A percentile compares a stretch with the other conserved stretches of the same genome.
Evolutionary conservation across 345 rosid species (phyloP).

Genomic region (Pseudoturritis turrita): DNA sequence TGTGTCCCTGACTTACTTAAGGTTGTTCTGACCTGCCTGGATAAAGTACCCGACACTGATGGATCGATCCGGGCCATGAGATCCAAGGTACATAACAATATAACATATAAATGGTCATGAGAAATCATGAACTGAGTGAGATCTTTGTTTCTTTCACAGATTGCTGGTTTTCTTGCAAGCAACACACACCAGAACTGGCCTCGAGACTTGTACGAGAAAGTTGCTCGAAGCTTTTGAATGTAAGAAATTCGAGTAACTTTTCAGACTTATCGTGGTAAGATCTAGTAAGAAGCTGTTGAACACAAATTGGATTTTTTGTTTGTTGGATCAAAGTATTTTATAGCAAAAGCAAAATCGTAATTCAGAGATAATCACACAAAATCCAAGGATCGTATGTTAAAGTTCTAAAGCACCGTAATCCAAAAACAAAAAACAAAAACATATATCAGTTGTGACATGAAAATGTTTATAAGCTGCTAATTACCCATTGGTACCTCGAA

Average conservation of each 20-base stretch:
- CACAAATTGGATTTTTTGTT: neutral
- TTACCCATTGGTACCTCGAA: conserved; percentile 34
- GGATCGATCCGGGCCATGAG: conserved; percentile 79
- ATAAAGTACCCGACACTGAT: conserved; percentile 72
- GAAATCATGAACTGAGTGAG: neutral
- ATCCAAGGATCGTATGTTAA: conserved; percentile 31
- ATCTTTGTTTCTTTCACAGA: conserved; percentile 37
- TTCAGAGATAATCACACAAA: conserved; percentile 19
- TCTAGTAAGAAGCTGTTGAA: neutral
- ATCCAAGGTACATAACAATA: conserved; percentile 54
- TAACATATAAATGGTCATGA: neutral
- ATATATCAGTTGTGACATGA: conserved; percentile 16
- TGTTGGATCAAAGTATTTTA: neutral
- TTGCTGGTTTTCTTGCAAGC: conserved; percentile 68
- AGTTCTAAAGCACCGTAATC: conserved; percentile 18
- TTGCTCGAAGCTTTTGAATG: conserved; percentile 62
- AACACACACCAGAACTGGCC: conserved; percentile 79
- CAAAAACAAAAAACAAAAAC: conserved; percentile 13
- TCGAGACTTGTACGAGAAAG: conserved; percentile 67
- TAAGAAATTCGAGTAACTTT: neutral
- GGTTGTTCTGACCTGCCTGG: conserved; percentile 70
- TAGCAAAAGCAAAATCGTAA: neutral
- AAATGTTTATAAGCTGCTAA: conserved; percentile 10
- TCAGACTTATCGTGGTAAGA: neutral
- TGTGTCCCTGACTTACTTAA: conserved; percentile 78